A percentile compares a stretch with the other conserved stretches of the same genome.
These are phyloP conservation scores for Cyclotella choctawhatcheeana DNA, from an alignment of 108 stramenopile species.

Conservation along the genomic window DNA sequence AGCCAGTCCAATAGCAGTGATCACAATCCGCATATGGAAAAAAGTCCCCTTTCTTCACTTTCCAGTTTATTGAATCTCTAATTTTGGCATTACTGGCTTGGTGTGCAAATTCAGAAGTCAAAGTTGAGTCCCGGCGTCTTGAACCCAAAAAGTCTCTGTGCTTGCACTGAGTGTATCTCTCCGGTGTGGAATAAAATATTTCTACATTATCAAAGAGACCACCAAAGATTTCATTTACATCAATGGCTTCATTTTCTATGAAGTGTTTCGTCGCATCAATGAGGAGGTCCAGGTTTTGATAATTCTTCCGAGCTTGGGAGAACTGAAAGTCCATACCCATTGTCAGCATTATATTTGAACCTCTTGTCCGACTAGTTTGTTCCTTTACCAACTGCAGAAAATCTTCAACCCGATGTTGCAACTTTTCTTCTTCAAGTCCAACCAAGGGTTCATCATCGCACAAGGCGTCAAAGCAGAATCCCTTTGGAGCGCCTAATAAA, in stretches of 20 bases:
- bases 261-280: slow-evolving; percentile 44
- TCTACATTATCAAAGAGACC: slow-evolving; percentile 70
- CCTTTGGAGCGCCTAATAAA: slow-evolving; percentile 68
- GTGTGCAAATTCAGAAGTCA: neutral
- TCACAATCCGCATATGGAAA: slow-evolving; percentile 94
- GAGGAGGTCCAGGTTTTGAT: slow-evolving; percentile 63
- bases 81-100: neutral
- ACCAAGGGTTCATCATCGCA: slow-evolving; percentile 64
- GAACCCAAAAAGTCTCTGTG: slow-evolving; percentile 65
- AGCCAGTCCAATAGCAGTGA: slow-evolving; percentile 96
- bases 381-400: slow-evolving; percentile 64
- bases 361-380: slow-evolving; percentile 75
- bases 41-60: slow-evolving; percentile 87
- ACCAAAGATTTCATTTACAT: slow-evolving; percentile 56
- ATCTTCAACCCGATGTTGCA: slow-evolving; percentile 44
- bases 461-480: slow-evolving; percentile 82
- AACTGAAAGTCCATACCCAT: slow-evolving; percentile 86
- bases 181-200: slow-evolving; percentile 90
- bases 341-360: slow-evolving; percentile 88
- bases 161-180: slow-evolving; percentile 82
- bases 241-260: slow-evolving; percentile 28
- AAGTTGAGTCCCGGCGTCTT: slow-evolving; percentile 29
- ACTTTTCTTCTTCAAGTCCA: slow-evolving; percentile 45
- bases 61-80: slow-evolving; percentile 23
- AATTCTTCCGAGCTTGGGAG: slow-evolving; percentile 52